Evolutionary conservation across 371 early-diverging fungal genomes (phyloP).

Genomic region (Actinomortierella ambigua): DNA sequence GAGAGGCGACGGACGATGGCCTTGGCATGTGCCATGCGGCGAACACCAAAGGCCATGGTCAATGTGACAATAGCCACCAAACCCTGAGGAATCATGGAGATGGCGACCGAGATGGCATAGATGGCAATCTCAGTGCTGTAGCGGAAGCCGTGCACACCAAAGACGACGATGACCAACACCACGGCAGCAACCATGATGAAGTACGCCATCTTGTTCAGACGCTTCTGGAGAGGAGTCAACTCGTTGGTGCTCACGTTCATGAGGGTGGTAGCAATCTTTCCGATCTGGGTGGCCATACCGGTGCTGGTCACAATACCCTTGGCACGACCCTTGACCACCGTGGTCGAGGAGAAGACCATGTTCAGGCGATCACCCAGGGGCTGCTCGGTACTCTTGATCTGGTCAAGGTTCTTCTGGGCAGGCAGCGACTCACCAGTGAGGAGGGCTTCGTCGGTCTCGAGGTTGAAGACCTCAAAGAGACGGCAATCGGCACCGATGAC

Average conservation of each 20-base stretch:
- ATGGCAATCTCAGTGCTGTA: conserved; percentile 63
- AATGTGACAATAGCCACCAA: conserved; percentile 92
- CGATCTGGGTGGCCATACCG: conserved; percentile 90
- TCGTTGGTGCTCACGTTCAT: conserved; percentile 66
- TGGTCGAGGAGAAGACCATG: conserved; percentile 62
- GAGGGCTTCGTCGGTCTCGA: conserved; percentile 86
- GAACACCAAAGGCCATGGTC: conserved; percentile 93
- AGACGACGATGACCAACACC: conserved; percentile 72
- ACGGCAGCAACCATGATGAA: conserved; percentile 70
- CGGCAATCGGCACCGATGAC: conserved; percentile 89
- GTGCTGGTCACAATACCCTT: conserved; percentile 70
- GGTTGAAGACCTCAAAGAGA: conserved; percentile 79
- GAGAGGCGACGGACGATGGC: conserved; percentile 91
- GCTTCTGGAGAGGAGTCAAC: conserved; percentile 77
- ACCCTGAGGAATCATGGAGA: conserved; percentile 96
- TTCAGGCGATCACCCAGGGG: conserved; percentile 69
- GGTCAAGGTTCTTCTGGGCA: conserved; percentile 60
- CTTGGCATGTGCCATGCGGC: conserved; percentile 83
- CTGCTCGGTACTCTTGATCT: conserved; percentile 48
- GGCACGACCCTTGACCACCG: conserved; percentile 68
- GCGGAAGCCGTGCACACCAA: conserved; percentile 65
- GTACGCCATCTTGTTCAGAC: conserved; percentile 77
- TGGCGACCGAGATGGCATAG: conserved; percentile 85
- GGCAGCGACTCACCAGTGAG: conserved; percentile 88
- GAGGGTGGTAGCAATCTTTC: conserved; percentile 87